Base-by-base conservation (phyloP, 2,329 filamentous ascomycete genomes). In the Mycosphaerella sp. region DNA sequence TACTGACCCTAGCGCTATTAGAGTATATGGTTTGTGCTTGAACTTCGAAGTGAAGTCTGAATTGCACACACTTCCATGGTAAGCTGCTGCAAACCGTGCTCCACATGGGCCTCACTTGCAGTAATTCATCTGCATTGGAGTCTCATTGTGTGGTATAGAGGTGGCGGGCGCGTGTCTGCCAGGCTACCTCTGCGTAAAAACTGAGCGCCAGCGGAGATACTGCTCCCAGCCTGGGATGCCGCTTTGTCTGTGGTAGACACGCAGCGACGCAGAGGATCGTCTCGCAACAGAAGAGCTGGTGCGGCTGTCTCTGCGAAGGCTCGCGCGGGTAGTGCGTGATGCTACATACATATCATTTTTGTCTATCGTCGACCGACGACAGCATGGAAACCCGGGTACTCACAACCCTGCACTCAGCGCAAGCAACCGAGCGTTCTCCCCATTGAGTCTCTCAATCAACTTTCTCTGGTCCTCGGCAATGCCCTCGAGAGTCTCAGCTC, bases 401-500 rank as follows among this genome's bases (percentile, higher is more conserved):
- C 3, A 43, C 21, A 43, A 43, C 11, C 42, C 23, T 12, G 12
- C 42, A 31, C 42, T 3, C 17, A 9, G 21, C n/a, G 17, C 9
- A 21, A 26, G 23, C 12, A 51, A 14, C 14, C 31, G 38, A 14
- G 17, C 29, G 17, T 53, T 53, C 51, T 53, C 48, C 31, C 32
- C 45, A 36, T 53, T 46, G 7, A 55, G 42, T n/a, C 50, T 38
- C 26, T 50, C 47, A 8, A 60, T 60, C 9, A 60, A 34, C 11
- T 32, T 44, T 12, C 44, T 42, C 26, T 59, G 53, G 31, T 56
- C 50, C 45, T 58, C 51, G n/a, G 54, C 47, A 21, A 59, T 44
- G 10, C 31, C 34, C 5, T 51, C 21, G 3, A 43, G 34, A 26
- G 47, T 31, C 14, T 40, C 23, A 8, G 44, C 45, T 41, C 41